A percentile compares a stretch with the other conserved stretches of the same genome.
These are phyloP conservation scores for Fusarium cyanostomum DNA, from an alignment of 2,329 filamentous ascomycete species.

Conservation along the genomic window DNA sequence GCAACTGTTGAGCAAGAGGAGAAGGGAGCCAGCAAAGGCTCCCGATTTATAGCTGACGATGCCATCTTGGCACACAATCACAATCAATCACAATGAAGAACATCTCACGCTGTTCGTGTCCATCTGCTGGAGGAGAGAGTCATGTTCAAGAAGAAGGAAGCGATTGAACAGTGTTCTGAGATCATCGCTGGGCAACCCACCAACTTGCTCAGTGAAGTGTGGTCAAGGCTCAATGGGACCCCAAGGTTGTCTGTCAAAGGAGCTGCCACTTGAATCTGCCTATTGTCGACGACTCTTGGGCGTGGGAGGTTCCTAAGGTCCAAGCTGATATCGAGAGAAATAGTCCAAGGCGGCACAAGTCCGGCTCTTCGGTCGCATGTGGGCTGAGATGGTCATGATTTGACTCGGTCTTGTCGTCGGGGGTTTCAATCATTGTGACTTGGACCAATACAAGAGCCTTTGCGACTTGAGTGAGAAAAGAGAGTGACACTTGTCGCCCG, in stretches of 20 bases:
- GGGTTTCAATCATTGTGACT: not conserved
- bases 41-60: constrained; percentile 24
- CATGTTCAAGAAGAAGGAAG: not conserved
- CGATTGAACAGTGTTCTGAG: constrained; percentile 6
- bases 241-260: constrained; percentile 1
- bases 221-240: constrained; percentile 17
- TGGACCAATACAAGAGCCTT: constrained; percentile 11
- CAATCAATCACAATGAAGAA: constrained; percentile 9
- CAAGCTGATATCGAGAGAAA: not conserved
- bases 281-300: constrained; percentile 3
- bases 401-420: not conserved
- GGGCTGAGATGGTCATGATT: constrained; percentile 16
- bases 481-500: constrained; percentile 31
- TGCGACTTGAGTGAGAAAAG: constrained; percentile 2
- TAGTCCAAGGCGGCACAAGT: not conserved
- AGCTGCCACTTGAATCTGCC: constrained; percentile 9
- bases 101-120: constrained; percentile 7
- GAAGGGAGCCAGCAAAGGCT: constrained; percentile 12
- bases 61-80: constrained; percentile 25
- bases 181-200: constrained; percentile 2
- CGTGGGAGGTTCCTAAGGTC: constrained; percentile 2
- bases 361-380: not conserved
- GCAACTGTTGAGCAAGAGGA: constrained; percentile 19
- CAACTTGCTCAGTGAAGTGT: constrained; percentile 19
- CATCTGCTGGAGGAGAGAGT: constrained; percentile 3